Percentiles rank a stretch among this genome's conserved stretches.
Conservation (phyloP, 1,139 yeast genomes). For the Saccharomyces pastorianus region DNA sequence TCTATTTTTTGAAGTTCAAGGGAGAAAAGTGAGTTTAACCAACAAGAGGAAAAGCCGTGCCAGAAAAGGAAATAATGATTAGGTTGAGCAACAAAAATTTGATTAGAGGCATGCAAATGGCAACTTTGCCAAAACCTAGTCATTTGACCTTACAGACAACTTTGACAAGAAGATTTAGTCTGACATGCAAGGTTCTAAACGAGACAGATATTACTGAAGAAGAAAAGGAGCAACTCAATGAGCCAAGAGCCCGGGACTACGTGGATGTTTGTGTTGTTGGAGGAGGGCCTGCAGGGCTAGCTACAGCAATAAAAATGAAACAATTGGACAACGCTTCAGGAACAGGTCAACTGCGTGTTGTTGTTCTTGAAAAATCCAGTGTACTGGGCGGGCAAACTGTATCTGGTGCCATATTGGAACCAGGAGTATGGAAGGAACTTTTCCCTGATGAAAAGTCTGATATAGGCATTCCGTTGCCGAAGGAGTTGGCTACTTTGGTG, state of each 20-base stretch:
- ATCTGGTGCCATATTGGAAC: slow-evolving; percentile 92
- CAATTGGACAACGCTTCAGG: slow-evolving; percentile 71
- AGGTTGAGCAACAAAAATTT: background rate
- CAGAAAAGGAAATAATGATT: background rate
- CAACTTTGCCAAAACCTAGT: background rate
- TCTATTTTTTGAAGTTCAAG: background rate
- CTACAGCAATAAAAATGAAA: slow-evolving; percentile 83
- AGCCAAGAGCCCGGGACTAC: slow-evolving; percentile 69
- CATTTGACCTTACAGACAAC: background rate
- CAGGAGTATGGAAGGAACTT: slow-evolving; percentile 74
- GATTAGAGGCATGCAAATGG: background rate
- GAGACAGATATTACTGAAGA: background rate
- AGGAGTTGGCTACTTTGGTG: slow-evolving; percentile 67
- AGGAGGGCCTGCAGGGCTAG: slow-evolving; percentile 95
- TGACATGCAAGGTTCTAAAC: background rate
- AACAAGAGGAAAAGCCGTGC: background rate
- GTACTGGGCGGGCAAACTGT: slow-evolving; percentile 89
- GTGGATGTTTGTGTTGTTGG: slow-evolving; percentile 97
- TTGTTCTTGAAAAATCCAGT: slow-evolving; percentile 84
- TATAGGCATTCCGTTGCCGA: slow-evolving; percentile 63
- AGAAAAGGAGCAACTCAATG: slow-evolving; percentile 15
- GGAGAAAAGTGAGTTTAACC: background rate
- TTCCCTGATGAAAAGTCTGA: slow-evolving; percentile 60
- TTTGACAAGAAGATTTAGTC: background rate
- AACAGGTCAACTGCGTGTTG: slow-evolving; percentile 60